phyloP scores from a whole-genome alignment of 306 rosid genomes.

The Prunus mume region DNA sequence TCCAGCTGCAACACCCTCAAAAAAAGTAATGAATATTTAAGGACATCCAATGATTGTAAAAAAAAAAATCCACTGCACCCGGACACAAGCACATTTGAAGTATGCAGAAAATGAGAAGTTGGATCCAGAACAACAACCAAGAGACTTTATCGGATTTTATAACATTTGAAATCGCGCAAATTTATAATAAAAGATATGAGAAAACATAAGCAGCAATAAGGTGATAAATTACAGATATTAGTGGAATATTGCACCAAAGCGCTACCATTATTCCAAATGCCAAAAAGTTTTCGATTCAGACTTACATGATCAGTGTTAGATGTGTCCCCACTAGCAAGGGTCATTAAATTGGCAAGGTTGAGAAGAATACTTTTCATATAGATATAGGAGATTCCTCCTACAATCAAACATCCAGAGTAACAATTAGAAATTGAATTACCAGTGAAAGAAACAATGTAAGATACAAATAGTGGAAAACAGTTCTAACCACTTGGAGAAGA shows the following conservation, averaged over 20 bases:
- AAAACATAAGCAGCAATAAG: background rate
- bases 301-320: slow-evolving; percentile 57
- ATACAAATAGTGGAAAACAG: background rate
- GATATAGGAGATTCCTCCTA: slow-evolving; percentile 61
- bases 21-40: background rate
- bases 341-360: slow-evolving; percentile 72
- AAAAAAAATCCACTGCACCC: too few relatives aligned
- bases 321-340: slow-evolving; percentile 30
- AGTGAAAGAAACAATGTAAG: background rate
- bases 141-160: background rate
- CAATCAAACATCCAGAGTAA: slow-evolving; percentile 30
- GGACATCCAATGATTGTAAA: background rate
- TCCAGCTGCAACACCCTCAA: background rate
- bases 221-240: background rate
- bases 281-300: slow-evolving; percentile 11
- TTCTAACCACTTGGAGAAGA: background rate
- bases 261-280: slow-evolving; percentile 2
- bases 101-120: background rate
- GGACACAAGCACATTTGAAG: background rate
- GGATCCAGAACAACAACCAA: background rate
- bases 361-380: slow-evolving; percentile 64
- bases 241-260: slow-evolving; percentile 1
- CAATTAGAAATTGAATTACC: slow-evolving; percentile 12
- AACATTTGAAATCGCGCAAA: background rate
- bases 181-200: background rate